phyloP scores from a whole-genome alignment of 768 basidiomycete species.

The Tulasnella sp. region DNA sequence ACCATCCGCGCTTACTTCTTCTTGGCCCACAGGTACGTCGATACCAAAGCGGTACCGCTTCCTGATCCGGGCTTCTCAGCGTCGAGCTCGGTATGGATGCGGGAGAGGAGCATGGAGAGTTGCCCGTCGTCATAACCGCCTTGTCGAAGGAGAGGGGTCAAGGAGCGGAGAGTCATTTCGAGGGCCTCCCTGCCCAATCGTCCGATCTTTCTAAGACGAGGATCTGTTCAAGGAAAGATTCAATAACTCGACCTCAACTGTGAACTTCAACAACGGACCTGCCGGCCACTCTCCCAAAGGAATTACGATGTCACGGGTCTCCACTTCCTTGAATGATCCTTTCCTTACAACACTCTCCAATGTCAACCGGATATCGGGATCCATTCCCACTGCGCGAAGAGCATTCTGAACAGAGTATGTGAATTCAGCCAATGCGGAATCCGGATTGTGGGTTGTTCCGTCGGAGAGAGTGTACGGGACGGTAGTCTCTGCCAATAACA shows the following conservation, averaged over 20 bases:
- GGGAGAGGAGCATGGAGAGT: slow-evolving; percentile 32
- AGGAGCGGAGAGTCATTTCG: slow-evolving; percentile 29
- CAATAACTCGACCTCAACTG: background rate
- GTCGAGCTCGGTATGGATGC: slow-evolving; percentile 35
- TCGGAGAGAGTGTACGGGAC: slow-evolving; percentile 25
- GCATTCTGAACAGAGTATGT: slow-evolving; percentile 30
- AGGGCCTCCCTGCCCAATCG: slow-evolving; percentile 30
- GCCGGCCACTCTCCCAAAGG: slow-evolving; percentile 34
- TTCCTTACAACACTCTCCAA: slow-evolving; percentile 32
- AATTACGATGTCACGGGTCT: slow-evolving; percentile 28
- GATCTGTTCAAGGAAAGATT: slow-evolving; percentile 7
- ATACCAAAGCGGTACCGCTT: slow-evolving; percentile 22
- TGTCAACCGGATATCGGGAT: slow-evolving; percentile 31
- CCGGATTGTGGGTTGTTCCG: slow-evolving; percentile 8
- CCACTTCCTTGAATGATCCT: slow-evolving; percentile 19
- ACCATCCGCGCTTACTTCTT: slow-evolving; percentile 18
- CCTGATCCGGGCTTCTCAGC: slow-evolving; percentile 32
- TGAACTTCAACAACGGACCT: background rate
- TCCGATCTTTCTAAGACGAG: slow-evolving; percentile 23
- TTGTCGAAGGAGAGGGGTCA: slow-evolving; percentile 32
- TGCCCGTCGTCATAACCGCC: slow-evolving; percentile 30
- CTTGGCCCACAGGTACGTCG: slow-evolving; percentile 34
- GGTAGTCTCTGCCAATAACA: slow-evolving; percentile 31
- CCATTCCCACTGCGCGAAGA: slow-evolving; percentile 26
- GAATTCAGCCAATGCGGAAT: slow-evolving; percentile 28